These are phyloP conservation scores for Heritiera littoralis DNA, from an alignment of 345 rosid genomes.

Conservation along the genomic window DNA sequence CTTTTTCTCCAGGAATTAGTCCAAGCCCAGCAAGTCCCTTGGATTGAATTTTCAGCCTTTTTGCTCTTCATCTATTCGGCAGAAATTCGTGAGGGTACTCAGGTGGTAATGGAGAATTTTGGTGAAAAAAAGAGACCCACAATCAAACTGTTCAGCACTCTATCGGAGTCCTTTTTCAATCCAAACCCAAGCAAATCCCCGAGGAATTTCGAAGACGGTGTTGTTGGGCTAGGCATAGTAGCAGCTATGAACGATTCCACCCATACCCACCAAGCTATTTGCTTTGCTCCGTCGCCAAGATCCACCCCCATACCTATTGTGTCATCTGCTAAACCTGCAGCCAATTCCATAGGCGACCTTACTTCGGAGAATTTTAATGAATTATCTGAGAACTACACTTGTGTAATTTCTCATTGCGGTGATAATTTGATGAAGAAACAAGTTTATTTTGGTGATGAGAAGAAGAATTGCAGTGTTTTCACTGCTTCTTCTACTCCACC, in stretches of 20 bases:
- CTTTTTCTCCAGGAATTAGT: background rate
- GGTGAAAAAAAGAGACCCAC: conserved; percentile 7
- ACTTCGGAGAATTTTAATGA: conserved; percentile 24
- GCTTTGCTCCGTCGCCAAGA: conserved; percentile 26
- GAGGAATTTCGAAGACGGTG: conserved; percentile 25
- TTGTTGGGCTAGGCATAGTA: conserved; percentile 39
- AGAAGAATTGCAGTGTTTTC: conserved; percentile 14
- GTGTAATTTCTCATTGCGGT: conserved; percentile 8
- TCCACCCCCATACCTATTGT: conserved; percentile 27
- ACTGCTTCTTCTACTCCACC: conserved; percentile 25
- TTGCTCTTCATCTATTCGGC: too few relatives aligned
- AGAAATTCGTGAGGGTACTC: background rate
- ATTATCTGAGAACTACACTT: conserved; percentile 25
- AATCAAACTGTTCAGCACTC: conserved; percentile 24
- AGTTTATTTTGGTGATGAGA: conserved; percentile 20
- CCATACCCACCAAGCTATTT: background rate
- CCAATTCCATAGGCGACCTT: conserved; percentile 11
- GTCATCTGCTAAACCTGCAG: conserved; percentile 15
- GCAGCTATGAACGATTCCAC: conserved; percentile 32
- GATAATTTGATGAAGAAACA: conserved; percentile 20
- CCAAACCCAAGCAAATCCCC: conserved; percentile 24
- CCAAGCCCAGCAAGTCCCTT: background rate
- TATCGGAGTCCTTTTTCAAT: conserved; percentile 22
- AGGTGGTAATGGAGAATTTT: conserved; percentile 11
- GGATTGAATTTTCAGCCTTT: background rate